Evolutionary conservation across 116 monocot genomes (phyloP).

Genomic region (Dioscorea cayenensis): DNA sequence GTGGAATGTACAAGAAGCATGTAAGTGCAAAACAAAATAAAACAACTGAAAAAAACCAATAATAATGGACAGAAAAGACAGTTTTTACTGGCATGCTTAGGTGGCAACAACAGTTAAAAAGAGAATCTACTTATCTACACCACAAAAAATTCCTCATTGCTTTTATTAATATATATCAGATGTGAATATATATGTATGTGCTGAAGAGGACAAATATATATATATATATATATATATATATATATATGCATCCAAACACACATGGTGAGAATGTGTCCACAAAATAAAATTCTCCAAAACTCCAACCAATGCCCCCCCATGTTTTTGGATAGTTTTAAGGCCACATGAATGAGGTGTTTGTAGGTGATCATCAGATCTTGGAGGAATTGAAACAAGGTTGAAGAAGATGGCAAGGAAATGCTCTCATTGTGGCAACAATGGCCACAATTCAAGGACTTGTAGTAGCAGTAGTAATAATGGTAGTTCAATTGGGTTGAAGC

Average conservation of each 20-base stretch:
- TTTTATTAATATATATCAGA: too few species aligned
- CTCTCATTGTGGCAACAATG: constrained; percentile 75
- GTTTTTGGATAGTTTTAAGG: not conserved
- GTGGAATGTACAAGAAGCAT: not conserved
- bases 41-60: not conserved
- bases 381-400: too few species aligned
- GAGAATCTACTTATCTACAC: not conserved
- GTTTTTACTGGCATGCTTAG: not conserved
- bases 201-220: not conserved
- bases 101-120: not conserved
- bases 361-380: too few species aligned
- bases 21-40: not conserved
- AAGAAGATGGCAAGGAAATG: constrained; percentile 65
- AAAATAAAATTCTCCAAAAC: not conserved
- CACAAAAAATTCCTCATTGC: too few species aligned
- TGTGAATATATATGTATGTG: too few species aligned
- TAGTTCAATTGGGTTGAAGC: constrained; percentile 26
- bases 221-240: too few species aligned
- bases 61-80: not conserved
- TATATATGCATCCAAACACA: not conserved
- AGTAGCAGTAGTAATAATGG: not conserved
- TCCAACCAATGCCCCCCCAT: not conserved
- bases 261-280: not conserved
- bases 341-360: too few species aligned
- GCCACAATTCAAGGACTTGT: constrained; percentile 80